phyloP scores from a whole-genome alignment of 345 rosid genomes.

The Carallia brachiata region DNA sequence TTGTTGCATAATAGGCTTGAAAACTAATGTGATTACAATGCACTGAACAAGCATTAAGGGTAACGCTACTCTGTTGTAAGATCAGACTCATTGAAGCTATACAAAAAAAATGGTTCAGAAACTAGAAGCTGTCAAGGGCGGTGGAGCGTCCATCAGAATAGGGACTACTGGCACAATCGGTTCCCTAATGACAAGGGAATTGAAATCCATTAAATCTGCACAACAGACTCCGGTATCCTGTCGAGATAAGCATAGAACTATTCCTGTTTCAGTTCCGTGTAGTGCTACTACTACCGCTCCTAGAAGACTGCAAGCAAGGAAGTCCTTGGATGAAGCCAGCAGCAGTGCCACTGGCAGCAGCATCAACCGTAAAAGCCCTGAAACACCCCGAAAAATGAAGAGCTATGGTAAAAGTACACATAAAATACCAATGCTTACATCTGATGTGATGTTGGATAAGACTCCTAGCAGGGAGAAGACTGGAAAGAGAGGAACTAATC shows the following conservation, averaged over 20 bases:
- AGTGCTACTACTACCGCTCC: slow-evolving; percentile 39
- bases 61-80: slow-evolving; percentile 2
- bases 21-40: background rate
- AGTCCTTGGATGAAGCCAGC: slow-evolving; percentile 75
- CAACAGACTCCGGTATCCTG: slow-evolving; percentile 40
- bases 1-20: slow-evolving; percentile 4
- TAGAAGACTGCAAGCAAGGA: slow-evolving; percentile 55
- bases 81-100: slow-evolving; percentile 6
- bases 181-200: slow-evolving; percentile 76
- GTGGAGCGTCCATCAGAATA: slow-evolving; percentile 80
- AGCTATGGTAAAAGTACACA: slow-evolving; percentile 39
- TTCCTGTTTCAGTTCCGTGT: slow-evolving; percentile 51
- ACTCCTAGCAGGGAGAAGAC: slow-evolving; percentile 55
- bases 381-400: slow-evolving; percentile 45
- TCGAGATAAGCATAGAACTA: slow-evolving; percentile 38
- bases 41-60: background rate
- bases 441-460: slow-evolving; percentile 53
- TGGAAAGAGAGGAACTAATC: slow-evolving; percentile 55
- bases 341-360: slow-evolving; percentile 47
- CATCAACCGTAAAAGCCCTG: slow-evolving; percentile 25
- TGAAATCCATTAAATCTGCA: slow-evolving; percentile 55
- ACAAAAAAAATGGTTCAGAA: slow-evolving; percentile 59
- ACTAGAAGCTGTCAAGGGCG: slow-evolving; percentile 71
- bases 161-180: slow-evolving; percentile 86
- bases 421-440: slow-evolving; percentile 63